Evolutionary conservation across 1,284 basidiomycete species (phyloP).

Genomic region (Cryptococcus neoformans): DNA sequence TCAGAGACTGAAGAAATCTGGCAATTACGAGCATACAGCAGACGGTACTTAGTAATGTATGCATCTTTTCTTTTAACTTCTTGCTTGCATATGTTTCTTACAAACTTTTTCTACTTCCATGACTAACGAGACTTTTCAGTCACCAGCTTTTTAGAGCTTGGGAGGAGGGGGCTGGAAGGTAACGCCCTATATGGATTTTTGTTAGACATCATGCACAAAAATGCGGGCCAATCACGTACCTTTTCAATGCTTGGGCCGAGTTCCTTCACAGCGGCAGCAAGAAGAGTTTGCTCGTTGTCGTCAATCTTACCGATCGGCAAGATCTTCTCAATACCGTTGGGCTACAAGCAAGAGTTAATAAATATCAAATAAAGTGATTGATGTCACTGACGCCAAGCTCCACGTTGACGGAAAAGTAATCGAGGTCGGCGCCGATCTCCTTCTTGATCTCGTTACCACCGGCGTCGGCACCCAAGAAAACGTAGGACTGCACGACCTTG

Average conservation of each 20-base stretch:
- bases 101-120: constrained; percentile 29
- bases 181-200: constrained; percentile 30
- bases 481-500: constrained; percentile 79
- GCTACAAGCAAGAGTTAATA: constrained; percentile 18
- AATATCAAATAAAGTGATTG: background rate
- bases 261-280: constrained; percentile 54
- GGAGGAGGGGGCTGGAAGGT: constrained; percentile 45
- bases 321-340: constrained; percentile 56
- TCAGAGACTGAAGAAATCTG: no score
- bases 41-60: no score
- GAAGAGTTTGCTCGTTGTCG: constrained; percentile 52
- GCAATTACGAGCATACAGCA: no score
- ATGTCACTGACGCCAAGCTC: constrained; percentile 74
- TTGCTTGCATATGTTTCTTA: no score
- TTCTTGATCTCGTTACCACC: constrained; percentile 49
- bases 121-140: constrained; percentile 7
- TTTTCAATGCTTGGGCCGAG: constrained; percentile 56
- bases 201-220: background rate
- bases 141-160: constrained; percentile 38
- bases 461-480: constrained; percentile 62
- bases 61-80: no score
- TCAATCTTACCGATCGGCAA: constrained; percentile 54
- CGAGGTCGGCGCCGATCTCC: constrained; percentile 55
- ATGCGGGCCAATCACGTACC: constrained; percentile 24
- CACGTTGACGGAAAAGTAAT: constrained; percentile 87